A percentile compares a stretch with the other conserved stretches of the same genome.
phyloP scores from a whole-genome alignment of 1,139 yeast species.

The Hansenula anomala region DNA sequence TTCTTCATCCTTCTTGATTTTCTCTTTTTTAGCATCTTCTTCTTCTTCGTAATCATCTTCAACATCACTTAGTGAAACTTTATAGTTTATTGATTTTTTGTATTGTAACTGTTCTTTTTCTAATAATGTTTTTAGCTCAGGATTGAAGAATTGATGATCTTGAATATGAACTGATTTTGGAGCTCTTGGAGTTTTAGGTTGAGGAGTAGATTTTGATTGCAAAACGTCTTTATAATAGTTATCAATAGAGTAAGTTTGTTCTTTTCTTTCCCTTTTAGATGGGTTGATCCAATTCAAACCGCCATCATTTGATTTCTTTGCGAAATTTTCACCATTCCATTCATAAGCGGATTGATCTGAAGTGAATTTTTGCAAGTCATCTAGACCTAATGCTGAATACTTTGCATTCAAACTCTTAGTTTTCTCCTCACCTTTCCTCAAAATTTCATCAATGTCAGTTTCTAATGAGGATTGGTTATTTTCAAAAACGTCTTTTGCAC shows the following conservation, averaged over 20 bases:
- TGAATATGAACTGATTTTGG: conserved; percentile 72
- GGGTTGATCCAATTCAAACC: conserved; percentile 79
- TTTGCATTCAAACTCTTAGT: conserved; percentile 74
- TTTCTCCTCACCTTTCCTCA: conserved; percentile 74
- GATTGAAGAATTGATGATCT: conserved; percentile 87
- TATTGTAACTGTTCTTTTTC: conserved; percentile 76
- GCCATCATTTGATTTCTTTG: conserved; percentile 53
- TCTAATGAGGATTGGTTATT: conserved; percentile 41
- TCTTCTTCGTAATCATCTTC: conserved; percentile 28
- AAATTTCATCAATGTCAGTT: conserved; percentile 75
- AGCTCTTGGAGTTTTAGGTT: conserved; percentile 52
- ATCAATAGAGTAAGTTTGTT: conserved; percentile 82
- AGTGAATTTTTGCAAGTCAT: conserved; percentile 86
- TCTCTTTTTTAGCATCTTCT: conserved; percentile 17
- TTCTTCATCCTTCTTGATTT: conserved; percentile 22
- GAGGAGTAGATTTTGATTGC: conserved; percentile 37
- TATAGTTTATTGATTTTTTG: conserved; percentile 69
- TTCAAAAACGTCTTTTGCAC: conserved; percentile 85
- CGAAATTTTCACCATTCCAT: conserved; percentile 95
- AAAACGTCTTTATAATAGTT: conserved; percentile 81
- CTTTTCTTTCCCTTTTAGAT: conserved; percentile 84
- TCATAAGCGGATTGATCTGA: conserved; percentile 89
- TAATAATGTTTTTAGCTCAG: conserved; percentile 56
- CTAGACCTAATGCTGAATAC: conserved; percentile 81
- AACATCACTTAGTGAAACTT: conserved; percentile 42